Conservation (phyloP, 2,329 filamentous ascomycete species). For the Hawksworthiomyces lignivorus region DNA sequence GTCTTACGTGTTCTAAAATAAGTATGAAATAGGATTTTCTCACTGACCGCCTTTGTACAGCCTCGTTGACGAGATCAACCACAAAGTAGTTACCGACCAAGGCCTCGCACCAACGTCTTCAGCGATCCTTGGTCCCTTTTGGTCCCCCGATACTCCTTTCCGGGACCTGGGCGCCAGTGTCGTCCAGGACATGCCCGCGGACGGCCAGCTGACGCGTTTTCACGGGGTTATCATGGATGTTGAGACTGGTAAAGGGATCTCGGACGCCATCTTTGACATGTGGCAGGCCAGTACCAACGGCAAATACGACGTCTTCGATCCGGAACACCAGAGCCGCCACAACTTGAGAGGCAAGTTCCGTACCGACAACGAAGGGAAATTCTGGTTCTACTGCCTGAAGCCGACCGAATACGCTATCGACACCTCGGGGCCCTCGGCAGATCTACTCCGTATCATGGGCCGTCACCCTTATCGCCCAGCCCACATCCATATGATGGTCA, state of each 20-base stretch:
- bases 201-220: slow-evolving; percentile 51
- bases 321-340: slow-evolving; percentile 53
- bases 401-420: slow-evolving; percentile 38
- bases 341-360: slow-evolving; percentile 61
- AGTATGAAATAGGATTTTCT: too few relatives aligned
- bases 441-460: too few relatives aligned
- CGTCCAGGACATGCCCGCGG: slow-evolving; percentile 39
- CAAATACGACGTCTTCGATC: slow-evolving; percentile 59
- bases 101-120: slow-evolving; percentile 58
- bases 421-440: too few relatives aligned
- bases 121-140: slow-evolving; percentile 80
- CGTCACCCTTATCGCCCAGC: slow-evolving; percentile 50
- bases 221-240: slow-evolving; percentile 53
- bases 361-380: slow-evolving; percentile 56
- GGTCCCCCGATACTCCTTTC: slow-evolving; percentile 63
- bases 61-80: slow-evolving; percentile 75
- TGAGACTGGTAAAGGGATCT: slow-evolving; percentile 55
- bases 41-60: too few relatives aligned
- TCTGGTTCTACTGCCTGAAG: slow-evolving; percentile 47
- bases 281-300: too few relatives aligned
- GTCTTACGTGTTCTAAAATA: too few relatives aligned
- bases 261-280: too few relatives aligned
- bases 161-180: slow-evolving; percentile 65
- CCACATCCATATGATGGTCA: slow-evolving; percentile 52
- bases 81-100: slow-evolving; percentile 46